Evolutionary conservation across 805 yeast species (phyloP), one percentile per base, ranked within the genome.

Genomic region (Candida silvicultrix): DNA sequence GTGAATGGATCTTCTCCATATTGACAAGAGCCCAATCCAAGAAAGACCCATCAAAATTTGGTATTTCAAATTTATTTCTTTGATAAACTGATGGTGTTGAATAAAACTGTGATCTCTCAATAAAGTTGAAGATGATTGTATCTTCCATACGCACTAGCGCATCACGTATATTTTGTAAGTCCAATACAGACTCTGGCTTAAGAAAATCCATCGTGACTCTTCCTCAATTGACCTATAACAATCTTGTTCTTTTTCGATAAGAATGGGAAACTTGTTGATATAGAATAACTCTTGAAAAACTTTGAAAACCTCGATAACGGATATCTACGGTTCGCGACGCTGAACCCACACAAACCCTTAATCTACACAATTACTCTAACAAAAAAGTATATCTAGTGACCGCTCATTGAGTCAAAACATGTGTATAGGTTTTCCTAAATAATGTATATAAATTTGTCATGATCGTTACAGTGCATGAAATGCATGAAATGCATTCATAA

Each of bases 131-230:
- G 50, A 94, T 85, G 55, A 94, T 89, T 7, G 97, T 86, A 65
- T 94, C 98, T 62, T 94, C 99, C 97, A 94, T 89, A 45, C 96
- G 79, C 36, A 90, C 83, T 41, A 94, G 72, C 16, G 88, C 85
- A 49, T 78, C 81, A 51, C 99, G 80, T 57, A 94, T 94, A 66
- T 94, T 89, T 56, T 70, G 71, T 48, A 94, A 70, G 57, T 89
- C 78, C 43, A 94, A 74, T 7, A 88, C 96, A 0, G 95, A 78
- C 42, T 83, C 85, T 16, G 96, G 94, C 54, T 81, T 79, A 63
- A 77, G 75, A 64, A 89, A 90, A 67, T 90, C 95, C 96, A 90
- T 89, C 4, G 15, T 41, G 18, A 14, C 12, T 12, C 9, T 35
- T 35, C 25, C 25, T n/a, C n/a, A n/a, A n/a, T n/a, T n/a, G n/a